These are phyloP conservation scores for Zasmidium cellare DNA, from an alignment of 2,329 filamentous ascomycete genomes.

Conservation along the genomic window DNA sequence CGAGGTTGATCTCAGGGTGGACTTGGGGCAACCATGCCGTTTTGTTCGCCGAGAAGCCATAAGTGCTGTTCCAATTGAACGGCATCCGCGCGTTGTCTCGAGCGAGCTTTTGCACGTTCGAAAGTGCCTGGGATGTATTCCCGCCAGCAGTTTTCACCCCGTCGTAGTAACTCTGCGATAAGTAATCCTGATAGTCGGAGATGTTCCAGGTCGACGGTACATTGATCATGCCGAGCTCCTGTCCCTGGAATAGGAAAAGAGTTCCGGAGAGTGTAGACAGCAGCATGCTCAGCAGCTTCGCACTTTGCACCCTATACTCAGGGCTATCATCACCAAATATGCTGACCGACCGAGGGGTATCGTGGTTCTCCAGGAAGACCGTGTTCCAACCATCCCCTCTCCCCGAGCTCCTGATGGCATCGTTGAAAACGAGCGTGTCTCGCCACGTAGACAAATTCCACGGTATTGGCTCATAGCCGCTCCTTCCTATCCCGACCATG, in stretches of 20 bases:
- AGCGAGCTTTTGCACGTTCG: not conserved
- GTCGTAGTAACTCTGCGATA: not conserved
- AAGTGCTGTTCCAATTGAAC: conserved; percentile 62
- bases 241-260: conserved; percentile 65
- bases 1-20: conserved; percentile 11
- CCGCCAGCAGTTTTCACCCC: not conserved
- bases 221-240: conserved; percentile 62
- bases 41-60: conserved; percentile 56
- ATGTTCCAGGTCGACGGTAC: not conserved
- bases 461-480: not conserved
- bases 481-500: conserved; percentile 2
- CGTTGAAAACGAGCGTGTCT: conserved; percentile 61
- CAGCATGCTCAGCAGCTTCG: conserved; percentile 54
- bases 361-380: conserved; percentile 65
- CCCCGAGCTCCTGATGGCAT: too few species aligned
- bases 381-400: conserved; percentile 63
- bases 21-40: conserved; percentile 12
- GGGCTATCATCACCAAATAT: conserved; percentile 54
- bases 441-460: conserved; percentile 6
- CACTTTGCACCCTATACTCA: conserved; percentile 48
- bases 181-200: not conserved
- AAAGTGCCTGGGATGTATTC: not conserved
- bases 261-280: conserved; percentile 39
- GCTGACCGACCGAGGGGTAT: conserved; percentile 59
- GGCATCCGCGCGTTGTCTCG: conserved; percentile 57